phyloP scores from a whole-genome alignment of 2,329 filamentous ascomycete genomes.

The Botrytis hyacinthi region DNA sequence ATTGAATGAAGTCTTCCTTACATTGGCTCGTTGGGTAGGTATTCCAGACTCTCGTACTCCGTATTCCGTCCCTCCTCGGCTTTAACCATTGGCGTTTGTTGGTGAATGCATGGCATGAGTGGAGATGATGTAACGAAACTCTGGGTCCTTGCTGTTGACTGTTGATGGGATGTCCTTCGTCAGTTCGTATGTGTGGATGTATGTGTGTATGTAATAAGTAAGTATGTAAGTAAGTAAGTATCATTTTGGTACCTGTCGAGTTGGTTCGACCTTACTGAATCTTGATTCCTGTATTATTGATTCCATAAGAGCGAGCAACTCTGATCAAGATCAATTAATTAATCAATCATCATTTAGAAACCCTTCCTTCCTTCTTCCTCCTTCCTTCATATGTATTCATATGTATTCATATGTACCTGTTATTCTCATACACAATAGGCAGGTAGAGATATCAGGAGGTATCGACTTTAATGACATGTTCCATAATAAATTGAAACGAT shows the following conservation, averaged over 20 bases:
- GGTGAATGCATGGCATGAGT: background rate
- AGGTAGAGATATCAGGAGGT: background rate
- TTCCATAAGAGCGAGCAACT: background rate
- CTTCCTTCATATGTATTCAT: background rate
- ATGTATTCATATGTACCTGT: no score
- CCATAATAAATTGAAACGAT: conserved; percentile 14
- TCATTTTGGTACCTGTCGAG: background rate
- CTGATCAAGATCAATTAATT: background rate
- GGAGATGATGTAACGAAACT: background rate
- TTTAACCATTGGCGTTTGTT: background rate
- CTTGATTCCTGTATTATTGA: background rate
- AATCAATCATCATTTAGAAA: no score
- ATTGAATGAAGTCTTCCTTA: background rate
- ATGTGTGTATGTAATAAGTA: no score
- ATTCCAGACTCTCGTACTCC: background rate
- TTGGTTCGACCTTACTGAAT: background rate
- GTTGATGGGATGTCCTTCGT: background rate
- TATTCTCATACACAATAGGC: background rate
- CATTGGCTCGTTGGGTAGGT: background rate
- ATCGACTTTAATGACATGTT: background rate
- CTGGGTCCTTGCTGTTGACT: background rate
- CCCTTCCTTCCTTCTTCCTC: background rate
- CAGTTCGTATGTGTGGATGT: no score
- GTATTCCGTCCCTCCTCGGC: no score
- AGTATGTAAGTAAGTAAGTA: background rate